A percentile compares a stretch with the other conserved stretches of the same genome.
Conservation (phyloP, 495 filamentous ascomycete genomes). For the Neurospora sp. region DNA sequence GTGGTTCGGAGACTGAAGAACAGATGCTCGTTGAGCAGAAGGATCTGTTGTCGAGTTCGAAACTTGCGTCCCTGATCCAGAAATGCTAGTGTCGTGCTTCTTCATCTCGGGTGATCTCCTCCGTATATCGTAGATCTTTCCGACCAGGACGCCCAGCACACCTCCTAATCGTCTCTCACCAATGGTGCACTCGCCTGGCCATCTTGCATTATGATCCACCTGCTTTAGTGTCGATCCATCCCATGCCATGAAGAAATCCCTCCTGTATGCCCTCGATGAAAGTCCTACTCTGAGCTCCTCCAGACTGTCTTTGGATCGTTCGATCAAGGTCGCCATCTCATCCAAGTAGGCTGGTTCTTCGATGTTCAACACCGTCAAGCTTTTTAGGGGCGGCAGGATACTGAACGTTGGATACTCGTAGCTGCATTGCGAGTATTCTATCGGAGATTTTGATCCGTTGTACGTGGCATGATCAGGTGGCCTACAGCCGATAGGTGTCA, state of each 20-base stretch:
- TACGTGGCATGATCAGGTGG: slow-evolving; percentile 20
- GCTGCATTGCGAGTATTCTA: slow-evolving; percentile 30
- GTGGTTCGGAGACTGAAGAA: background rate
- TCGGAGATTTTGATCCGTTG: slow-evolving; percentile 15
- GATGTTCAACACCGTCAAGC: slow-evolving; percentile 75
- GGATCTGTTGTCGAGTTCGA: background rate
- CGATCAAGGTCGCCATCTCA: slow-evolving; percentile 77
- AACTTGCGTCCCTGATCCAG: background rate
- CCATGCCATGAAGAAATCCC: slow-evolving; percentile 53
- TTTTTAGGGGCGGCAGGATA: slow-evolving; percentile 69
- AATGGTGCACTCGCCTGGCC: slow-evolving; percentile 40
- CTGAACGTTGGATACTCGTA: slow-evolving; percentile 85
- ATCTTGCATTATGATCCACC: slow-evolving; percentile 43
- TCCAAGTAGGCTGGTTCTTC: slow-evolving; percentile 83
- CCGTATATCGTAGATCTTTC: slow-evolving; percentile 53
- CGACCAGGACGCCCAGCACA: slow-evolving; percentile 60
- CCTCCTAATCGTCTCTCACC: slow-evolving; percentile 50
- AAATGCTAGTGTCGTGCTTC: background rate
- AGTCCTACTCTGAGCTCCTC: slow-evolving; percentile 75
- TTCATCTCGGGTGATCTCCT: slow-evolving; percentile 5
- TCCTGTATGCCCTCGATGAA: slow-evolving; percentile 44
- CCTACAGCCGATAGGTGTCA: slow-evolving; percentile 34
- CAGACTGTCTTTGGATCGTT: slow-evolving; percentile 55
- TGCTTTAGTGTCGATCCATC: slow-evolving; percentile 47
- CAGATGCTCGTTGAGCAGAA: background rate